Evolutionary conservation across 441 rosid genomes (phyloP).

Genomic region (Populus hybrid): DNA sequence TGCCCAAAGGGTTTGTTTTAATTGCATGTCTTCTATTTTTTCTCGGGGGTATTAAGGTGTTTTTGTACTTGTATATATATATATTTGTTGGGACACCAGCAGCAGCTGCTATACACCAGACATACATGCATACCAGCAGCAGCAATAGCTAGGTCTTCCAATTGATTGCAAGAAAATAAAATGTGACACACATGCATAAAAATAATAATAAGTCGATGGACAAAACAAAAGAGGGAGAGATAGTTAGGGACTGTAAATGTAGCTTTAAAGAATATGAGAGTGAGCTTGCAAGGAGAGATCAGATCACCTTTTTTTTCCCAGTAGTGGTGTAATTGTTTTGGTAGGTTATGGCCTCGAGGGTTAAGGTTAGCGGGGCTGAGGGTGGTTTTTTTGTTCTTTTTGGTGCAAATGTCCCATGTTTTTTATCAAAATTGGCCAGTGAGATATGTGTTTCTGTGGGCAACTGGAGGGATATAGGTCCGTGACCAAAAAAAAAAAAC

Average conservation of each 20-base stretch:
- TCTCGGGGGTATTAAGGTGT: not conserved
- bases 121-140: not conserved
- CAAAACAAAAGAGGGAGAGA: not conserved
- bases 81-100: conserved; percentile 2
- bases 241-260: conserved; percentile 19
- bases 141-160: conserved; percentile 7
- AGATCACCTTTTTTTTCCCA: conserved; percentile 30
- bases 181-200: conserved; percentile 33
- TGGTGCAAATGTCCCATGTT: not conserved
- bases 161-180: conserved; percentile 16
- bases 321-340: not conserved
- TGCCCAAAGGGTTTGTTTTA: conserved; percentile 14
- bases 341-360: not conserved
- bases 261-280: conserved; percentile 16
- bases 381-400: too few relatives aligned
- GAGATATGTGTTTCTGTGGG: not conserved
- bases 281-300: not conserved
- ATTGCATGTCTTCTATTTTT: not conserved
- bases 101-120: not conserved
- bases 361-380: not conserved
- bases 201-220: not conserved
- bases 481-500: conserved; percentile 6
- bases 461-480: not conserved
- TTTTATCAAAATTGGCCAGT: not conserved
- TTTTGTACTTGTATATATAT: not conserved